Conservation (phyloP, 2,329 filamentous ascomycete species). For the Xylaria sp. region DNA sequence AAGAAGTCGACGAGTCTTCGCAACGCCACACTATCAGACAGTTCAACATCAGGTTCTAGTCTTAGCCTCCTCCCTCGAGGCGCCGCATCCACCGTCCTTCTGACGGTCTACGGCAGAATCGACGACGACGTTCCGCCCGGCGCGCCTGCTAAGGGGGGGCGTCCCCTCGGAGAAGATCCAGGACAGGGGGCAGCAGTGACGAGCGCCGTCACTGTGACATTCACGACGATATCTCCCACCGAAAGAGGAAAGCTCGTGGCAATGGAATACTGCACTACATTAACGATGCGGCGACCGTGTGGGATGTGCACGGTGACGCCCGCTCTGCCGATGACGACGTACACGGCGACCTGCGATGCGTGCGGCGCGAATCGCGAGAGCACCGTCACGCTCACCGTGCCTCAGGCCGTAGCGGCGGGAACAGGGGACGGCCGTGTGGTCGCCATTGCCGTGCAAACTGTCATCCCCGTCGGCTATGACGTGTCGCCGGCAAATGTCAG, state of each 20-base stretch:
- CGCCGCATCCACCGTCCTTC: slow-evolving; percentile 41
- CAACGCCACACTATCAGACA: slow-evolving; percentile 11
- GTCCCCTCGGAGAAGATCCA: not conserved
- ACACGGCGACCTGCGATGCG: slow-evolving; percentile 38
- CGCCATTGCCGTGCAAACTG: slow-evolving; percentile 34
- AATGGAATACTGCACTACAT: slow-evolving; percentile 43
- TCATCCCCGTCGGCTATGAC: slow-evolving; percentile 31
- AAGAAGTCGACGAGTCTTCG: not conserved
- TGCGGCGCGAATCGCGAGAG: slow-evolving; percentile 42
- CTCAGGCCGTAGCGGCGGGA: slow-evolving; percentile 31
- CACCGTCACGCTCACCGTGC: slow-evolving; percentile 44
- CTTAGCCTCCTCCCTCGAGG: slow-evolving; percentile 37
- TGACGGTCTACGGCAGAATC: slow-evolving; percentile 52
- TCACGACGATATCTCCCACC: slow-evolving; percentile 44
- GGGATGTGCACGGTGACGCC: not conserved
- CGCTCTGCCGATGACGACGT: slow-evolving; percentile 39
- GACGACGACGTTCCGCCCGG: slow-evolving; percentile 38
- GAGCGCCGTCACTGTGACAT: slow-evolving; percentile 41
- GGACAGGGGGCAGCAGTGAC: slow-evolving; percentile 21
- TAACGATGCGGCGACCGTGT: slow-evolving; percentile 12
- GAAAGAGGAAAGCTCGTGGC: slow-evolving; percentile 42
- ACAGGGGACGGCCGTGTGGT: slow-evolving; percentile 20
- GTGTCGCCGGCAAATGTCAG: not conserved
- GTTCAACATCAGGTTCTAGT: not conserved
- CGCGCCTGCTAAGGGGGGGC: slow-evolving; percentile 44